Base-by-base conservation (phyloP, 2,329 filamentous ascomycete genomes). In the Beauveria asiatica region DNA sequence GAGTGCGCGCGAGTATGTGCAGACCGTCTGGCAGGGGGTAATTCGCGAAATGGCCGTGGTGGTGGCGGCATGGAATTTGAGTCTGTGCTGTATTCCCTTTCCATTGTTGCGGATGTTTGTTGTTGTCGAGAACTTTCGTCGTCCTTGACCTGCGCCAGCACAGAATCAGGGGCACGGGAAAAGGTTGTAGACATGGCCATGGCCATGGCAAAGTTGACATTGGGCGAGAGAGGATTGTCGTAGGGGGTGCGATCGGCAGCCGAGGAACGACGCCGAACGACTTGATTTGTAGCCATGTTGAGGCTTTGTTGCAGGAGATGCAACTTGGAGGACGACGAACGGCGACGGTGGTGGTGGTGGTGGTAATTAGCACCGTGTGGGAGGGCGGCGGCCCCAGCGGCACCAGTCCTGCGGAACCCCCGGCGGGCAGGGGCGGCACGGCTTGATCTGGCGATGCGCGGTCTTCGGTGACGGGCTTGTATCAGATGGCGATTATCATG, bases 401-500 rank as follows among this genome's bases (percentile, higher is more conserved):
- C 52, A 62, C 60, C 67, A 65, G 70, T 70, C 70, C 70, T 70
- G 67, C 71, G 70, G 65, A 72, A 71, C 69, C 73, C 72, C 66
- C 68, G 68, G 68, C 69, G 73, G 70, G 72, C 74, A 70, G 71
- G 68, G 68, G 70, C 73, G 68, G 70, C 73, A 64, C 68, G 69
- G 61, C 73, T 71, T 70, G 75, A 74, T 72, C 73, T 76, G 70
- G 76, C 70, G 68, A 73, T 72, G 67, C 76, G 69, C 62, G 75
- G 74, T 73, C 73, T 76, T 67, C 37, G 45, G 19, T 73, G 65
- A 65, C 74, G 67, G 59, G 66, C 63, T 64, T 69, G 73, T 62
- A 72, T 73, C 65, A 78, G 68, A 64, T 74, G 74, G 65, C 72
- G 71, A 62, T 75, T 71, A 65, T 80, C 75, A 73, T 78, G 68